phyloP scores from a whole-genome alignment of 768 basidiomycete genomes.

The Termitomyces bulborhizus region DNA sequence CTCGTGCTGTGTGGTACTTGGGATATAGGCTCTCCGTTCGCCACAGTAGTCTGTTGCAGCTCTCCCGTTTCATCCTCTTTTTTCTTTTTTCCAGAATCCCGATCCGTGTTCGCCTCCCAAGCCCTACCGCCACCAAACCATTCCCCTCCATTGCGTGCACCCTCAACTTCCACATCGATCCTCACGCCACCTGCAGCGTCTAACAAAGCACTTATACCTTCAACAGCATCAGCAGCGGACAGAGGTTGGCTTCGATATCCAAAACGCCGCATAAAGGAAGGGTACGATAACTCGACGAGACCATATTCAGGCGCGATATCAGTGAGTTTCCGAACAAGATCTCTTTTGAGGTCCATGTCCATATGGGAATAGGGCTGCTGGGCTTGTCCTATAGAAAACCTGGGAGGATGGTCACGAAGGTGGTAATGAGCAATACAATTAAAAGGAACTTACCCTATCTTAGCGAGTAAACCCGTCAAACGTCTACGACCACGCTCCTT shows the following conservation, averaged over 20 bases:
- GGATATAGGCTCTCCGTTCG: not conserved
- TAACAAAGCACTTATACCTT: constrained; percentile 79
- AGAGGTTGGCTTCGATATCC: constrained; percentile 86
- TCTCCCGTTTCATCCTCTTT: constrained; percentile 13
- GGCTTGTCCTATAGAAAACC: constrained; percentile 91
- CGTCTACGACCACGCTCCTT: constrained; percentile 88
- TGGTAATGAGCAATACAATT: not conserved
- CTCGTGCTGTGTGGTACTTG: constrained; percentile 25
- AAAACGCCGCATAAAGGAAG: constrained; percentile 88
- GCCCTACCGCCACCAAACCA: constrained; percentile 86
- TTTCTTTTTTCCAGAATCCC: constrained; percentile 20
- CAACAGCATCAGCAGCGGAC: constrained; percentile 90
- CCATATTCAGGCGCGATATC: constrained; percentile 93
- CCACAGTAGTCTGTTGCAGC: constrained; percentile 12
- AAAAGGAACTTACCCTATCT: constrained; percentile 82
- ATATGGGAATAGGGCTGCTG: constrained; percentile 93
- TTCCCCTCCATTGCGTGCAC: constrained; percentile 85
- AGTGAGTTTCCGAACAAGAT: constrained; percentile 75
- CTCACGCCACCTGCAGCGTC: constrained; percentile 89
- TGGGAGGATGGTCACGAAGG: constrained; percentile 22
- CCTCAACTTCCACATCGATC: constrained; percentile 87
- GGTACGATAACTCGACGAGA: constrained; percentile 87
- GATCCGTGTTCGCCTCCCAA: constrained; percentile 57
- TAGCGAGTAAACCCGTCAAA: constrained; percentile 87
- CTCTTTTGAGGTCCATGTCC: constrained; percentile 90